Evolutionary conservation across 345 rosid species (phyloP), one percentile per base, ranked within the genome.

Genomic region (Xanthoceras sorbifolium): DNA sequence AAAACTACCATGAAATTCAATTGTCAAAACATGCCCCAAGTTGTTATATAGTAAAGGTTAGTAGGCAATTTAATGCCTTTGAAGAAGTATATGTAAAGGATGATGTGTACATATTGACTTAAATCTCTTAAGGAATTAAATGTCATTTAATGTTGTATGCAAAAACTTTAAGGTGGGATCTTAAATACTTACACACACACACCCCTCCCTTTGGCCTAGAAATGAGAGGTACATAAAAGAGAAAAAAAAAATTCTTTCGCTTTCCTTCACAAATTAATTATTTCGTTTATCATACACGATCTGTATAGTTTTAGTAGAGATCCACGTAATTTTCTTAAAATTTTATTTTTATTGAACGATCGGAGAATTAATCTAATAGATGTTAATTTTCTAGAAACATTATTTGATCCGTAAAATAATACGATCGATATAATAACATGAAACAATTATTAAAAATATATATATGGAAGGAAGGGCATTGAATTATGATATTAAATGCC

Each of bases 161-260:
- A 65, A 75, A 57, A 34, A 52, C 64, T 65, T 75, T 75, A 75
- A 65, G 29, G 71, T 65, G 42, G 67, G 26, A 36, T 31, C 71
- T 65, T 64, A 50, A 74, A 62, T 48, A 48, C 62, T 20, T 22
- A 12, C 70, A 74, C n/a, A n/a, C n/a, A n/a, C n/a, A n/a, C n/a
- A n/a, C n/a, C n/a, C 70, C 70, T 29, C 46, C 77, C 70, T 22
- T 34, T 15, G 26, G 36, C 71, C 36, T 50, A 2, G 26, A 29
- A 65, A 73, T 38, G 34, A 28, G 20, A 29, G 40, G 55, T 1
- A 17, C 22, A 15, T 50, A 50, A 69, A 42, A 32, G 50, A 55
- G 32, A 23, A n/a, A 55, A 34, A 6, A 5, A 40, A 29, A 9
- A 69, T 69, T 5, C 29, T 10, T n/a, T 50, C 55, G 17, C n/a